Percentiles rank a stretch among this genome's conserved stretches.
phyloP scores from a whole-genome alignment of 129 eudicot species.

The Daucus carota region DNA sequence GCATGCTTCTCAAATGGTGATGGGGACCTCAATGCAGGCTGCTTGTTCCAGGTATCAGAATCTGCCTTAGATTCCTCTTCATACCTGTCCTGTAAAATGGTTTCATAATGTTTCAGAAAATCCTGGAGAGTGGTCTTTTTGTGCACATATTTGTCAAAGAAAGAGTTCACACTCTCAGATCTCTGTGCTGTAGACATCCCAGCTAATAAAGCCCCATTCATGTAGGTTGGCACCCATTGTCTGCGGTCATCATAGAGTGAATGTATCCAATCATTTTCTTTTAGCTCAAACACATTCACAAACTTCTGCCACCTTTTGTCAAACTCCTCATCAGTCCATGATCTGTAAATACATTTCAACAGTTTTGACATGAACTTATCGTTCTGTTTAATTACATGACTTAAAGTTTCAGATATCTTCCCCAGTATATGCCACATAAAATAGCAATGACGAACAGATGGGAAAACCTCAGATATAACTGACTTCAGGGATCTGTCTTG shows the following conservation, averaged over 20 bases:
- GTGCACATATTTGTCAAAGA: constrained; percentile 84
- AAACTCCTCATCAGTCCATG: constrained; percentile 77
- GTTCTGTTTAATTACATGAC: constrained; percentile 50
- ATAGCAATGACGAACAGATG: constrained; percentile 60
- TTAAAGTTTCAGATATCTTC: constrained; percentile 57
- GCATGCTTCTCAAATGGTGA: constrained; percentile 89
- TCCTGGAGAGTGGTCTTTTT: constrained; percentile 69
- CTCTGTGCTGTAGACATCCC: constrained; percentile 82
- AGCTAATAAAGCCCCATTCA: constrained; percentile 55
- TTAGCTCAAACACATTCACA: constrained; percentile 49
- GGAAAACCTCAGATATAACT: constrained; percentile 52
- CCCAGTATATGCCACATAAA: constrained; percentile 72
- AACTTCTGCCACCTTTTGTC: constrained; percentile 76
- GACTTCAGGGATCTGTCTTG: constrained; percentile 48
- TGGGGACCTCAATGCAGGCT: constrained; percentile 68
- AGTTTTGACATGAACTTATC: constrained; percentile 55
- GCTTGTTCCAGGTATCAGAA: constrained; percentile 81
- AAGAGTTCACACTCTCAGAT: constrained; percentile 85
- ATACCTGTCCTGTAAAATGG: constrained; percentile 73
- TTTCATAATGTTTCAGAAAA: constrained; percentile 61
- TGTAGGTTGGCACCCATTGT: constrained; percentile 71
- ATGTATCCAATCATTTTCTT: constrained; percentile 62
- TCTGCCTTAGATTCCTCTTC: constrained; percentile 92
- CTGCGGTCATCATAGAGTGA: constrained; percentile 58
- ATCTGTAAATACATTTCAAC: constrained; percentile 65